Base-by-base conservation (phyloP, 306 rosid genomes). In the Cyclanthera cordifolia region DNA sequence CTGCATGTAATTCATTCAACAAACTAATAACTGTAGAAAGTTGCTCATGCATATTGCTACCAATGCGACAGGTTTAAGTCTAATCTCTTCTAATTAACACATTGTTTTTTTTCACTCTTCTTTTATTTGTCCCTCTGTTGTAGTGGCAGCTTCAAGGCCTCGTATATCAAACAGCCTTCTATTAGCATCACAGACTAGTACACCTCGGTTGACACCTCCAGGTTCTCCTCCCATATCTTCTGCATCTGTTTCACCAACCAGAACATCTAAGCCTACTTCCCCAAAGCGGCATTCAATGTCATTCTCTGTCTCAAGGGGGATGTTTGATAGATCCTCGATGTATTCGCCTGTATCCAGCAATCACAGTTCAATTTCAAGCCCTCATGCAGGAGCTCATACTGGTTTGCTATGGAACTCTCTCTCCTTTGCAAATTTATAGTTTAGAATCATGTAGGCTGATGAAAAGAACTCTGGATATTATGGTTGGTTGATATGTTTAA, bases 221-320 rank as follows among this genome's bases (percentile, higher is more conserved):
- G 94, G 83, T 49, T 86, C 99, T 4, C 99, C 95, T 78, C 91
- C 91, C 24, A 75, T 53, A 59, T 21, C 82, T 32, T 93, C 98
- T 25, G 88, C 88, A 15, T 83, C 90, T 4, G 87, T 73, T 27
- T 86, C 98, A 12, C 98, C 99, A 52, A 80, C 89, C 54, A 89
- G 79, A 83, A 79, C 85, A 59, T 86, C 99, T 16, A 83, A 82
- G 58, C 85, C 96, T n/a, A 82, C 55, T 20, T 93, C 99, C 51
- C 99, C 99, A 6, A 82, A 79, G 84, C 88, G 94, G 6, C 90
- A 81, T 67, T 70, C 96, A 0, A 50, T 89, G 57, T 89, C 96
- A 57, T 85, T 92, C 66, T 70, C 91, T 66, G 74, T 81, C 61
- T 74, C 97, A 52, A 82, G 91, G 74, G 94, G 89, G 77, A 76